Evolutionary conservation across 2,329 filamentous ascomycete species (phyloP), one percentile per base, ranked within the genome.

Genomic region (Fusarium protoensiforme): DNA sequence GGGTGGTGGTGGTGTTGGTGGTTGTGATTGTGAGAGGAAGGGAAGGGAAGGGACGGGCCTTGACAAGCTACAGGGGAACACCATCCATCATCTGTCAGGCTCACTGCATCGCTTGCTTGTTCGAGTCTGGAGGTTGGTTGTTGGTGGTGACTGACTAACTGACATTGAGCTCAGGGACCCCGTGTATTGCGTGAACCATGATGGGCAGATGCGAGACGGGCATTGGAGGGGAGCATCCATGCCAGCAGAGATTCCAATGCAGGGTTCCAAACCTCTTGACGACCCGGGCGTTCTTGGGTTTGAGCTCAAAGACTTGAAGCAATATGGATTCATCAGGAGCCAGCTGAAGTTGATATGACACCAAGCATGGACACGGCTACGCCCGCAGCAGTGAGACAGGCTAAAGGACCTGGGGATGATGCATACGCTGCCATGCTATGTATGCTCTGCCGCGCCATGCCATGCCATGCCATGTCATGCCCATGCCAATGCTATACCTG

Each of bases 341-440:
- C 39, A 61, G 20, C 41, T 27, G 31, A 38, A 7, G 38, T 46
- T 27, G 29, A 41, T 22, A 60, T n/a, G n/a, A 48, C 56, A 24
- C 64, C 51, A 56, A 24, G 41, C 43, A 48, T 48, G 9, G 43
- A 48, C 43, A 7, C 43, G 69, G 70, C 71, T 71, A 59, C 62
- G 67, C 67, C 71, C 59, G 48, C 66, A 66, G 46, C 70, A 73
- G 61, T 69, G 62, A 71, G 70, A 67, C 71, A 73, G 27, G 71
- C 70, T 61, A 43, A 51, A 61, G 67, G 35, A 20, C 56, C 36
- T 29, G 31, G 27, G 35, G 38, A 66, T 53, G 64, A 58, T 54
- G 64, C 57, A 62, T 70, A 57, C 36, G 39, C 38, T 68, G 36
- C 38, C 61, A 73, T 54, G 24, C 39, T 38, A 64, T 64, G 54